A percentile compares a stretch with the other conserved stretches of the same genome.
These are phyloP conservation scores for Sclerospora graminicola DNA, from an alignment of 352 stramenopile genomes.

Conservation along the genomic window DNA sequence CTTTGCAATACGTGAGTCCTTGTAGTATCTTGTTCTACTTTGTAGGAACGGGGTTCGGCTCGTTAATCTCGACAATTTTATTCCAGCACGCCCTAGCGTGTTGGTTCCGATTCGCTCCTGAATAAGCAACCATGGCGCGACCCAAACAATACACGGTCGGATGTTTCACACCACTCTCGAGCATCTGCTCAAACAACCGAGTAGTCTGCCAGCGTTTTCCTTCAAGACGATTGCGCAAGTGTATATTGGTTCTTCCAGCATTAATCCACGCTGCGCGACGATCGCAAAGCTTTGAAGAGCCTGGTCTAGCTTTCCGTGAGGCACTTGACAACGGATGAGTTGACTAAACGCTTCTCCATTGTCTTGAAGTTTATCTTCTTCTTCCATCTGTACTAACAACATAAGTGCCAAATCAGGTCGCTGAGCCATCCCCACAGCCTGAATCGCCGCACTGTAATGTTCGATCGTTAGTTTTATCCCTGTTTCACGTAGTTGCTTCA, in stretches of 20 bases:
- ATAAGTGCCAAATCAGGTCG: slow-evolving; percentile 41
- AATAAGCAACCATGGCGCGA: slow-evolving; percentile 66
- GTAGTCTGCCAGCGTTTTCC: slow-evolving; percentile 57
- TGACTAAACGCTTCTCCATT: slow-evolving; percentile 49
- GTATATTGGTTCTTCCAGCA: slow-evolving; percentile 62
- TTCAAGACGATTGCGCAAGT: slow-evolving; percentile 56
- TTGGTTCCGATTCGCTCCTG: slow-evolving; percentile 54
- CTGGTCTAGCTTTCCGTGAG: slow-evolving; percentile 50
- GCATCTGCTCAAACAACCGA: slow-evolving; percentile 67
- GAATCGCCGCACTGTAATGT: slow-evolving; percentile 52
- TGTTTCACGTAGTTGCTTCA: slow-evolving; percentile 27
- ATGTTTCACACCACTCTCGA: slow-evolving; percentile 34
- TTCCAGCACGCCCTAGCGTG: slow-evolving; percentile 59
- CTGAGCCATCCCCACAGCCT: slow-evolving; percentile 48
- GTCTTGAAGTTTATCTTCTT: slow-evolving; percentile 30
- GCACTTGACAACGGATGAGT: slow-evolving; percentile 67
- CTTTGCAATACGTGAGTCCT: slow-evolving; percentile 46
- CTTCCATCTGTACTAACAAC: slow-evolving; percentile 60
- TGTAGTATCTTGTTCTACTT: slow-evolving; percentile 62
- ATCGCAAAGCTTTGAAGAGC: slow-evolving; percentile 67
- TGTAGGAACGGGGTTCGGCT: slow-evolving; percentile 24
- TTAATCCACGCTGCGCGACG: slow-evolving; percentile 36
- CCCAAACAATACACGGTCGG: slow-evolving; percentile 67
- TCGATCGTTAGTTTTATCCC: slow-evolving; percentile 18
- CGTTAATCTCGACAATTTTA: slow-evolving; percentile 44